Conservation (phyloP, 2,329 filamentous ascomycete species). For the Colletotrichum viniferum region DNA sequence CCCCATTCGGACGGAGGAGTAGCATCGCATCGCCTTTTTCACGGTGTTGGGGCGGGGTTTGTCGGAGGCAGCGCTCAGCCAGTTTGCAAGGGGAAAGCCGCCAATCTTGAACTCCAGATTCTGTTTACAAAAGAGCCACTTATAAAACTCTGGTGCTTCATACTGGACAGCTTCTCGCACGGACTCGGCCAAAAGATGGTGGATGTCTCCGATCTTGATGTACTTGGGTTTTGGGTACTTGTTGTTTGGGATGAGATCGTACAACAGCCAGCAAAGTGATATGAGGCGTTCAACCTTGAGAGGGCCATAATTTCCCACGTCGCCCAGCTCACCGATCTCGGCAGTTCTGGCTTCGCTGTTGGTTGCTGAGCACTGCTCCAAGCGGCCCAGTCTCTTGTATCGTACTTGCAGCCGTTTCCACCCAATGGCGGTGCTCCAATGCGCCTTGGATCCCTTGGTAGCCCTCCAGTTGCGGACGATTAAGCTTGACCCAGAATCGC, state of each 20-base stretch:
- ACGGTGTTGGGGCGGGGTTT: not conserved
- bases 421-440: accelerated
- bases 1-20: not conserved
- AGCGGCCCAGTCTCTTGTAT: not conserved
- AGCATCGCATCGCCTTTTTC: not conserved
- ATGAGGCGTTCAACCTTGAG: not conserved
- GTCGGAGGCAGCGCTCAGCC: not conserved
- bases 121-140: not conserved
- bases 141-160: not conserved
- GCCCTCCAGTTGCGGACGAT: not conserved
- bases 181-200: not conserved
- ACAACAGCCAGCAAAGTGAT: not conserved
- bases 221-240: not conserved
- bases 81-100: not conserved
- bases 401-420: not conserved
- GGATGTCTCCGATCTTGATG: accelerated
- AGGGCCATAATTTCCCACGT: not conserved
- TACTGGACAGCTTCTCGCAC: not conserved
- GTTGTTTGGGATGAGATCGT: not conserved
- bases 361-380: not conserved
- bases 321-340: not conserved
- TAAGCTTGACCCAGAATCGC: not conserved
- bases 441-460: not conserved
- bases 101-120: not conserved
- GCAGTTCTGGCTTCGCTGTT: not conserved